These are phyloP conservation scores for Wallemia mellicola DNA, from an alignment of 1,284 basidiomycete genomes.

Conservation along the genomic window DNA sequence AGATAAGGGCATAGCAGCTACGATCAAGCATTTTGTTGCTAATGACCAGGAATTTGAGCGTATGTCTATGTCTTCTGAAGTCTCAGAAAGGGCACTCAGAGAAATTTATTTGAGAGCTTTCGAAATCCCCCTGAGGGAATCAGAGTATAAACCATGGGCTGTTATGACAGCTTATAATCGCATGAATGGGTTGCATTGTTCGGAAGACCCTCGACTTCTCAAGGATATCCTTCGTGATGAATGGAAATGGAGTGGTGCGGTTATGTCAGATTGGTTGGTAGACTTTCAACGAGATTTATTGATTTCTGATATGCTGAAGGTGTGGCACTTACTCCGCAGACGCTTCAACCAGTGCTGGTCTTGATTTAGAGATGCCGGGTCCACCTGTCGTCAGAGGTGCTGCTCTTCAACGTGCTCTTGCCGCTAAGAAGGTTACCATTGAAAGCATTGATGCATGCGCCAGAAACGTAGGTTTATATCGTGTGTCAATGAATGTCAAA, in stretches of 20 bases:
- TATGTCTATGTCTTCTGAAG: constrained; percentile 11
- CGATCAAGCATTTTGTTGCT: constrained; percentile 22
- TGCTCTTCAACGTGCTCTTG: constrained; percentile 26
- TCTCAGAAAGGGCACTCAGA: constrained; percentile 34
- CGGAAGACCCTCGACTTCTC: constrained; percentile 29
- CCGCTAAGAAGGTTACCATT: constrained; percentile 26
- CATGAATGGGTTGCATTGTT: constrained; percentile 33
- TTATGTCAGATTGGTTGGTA: constrained; percentile 23
- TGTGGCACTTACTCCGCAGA: constrained; percentile 36
- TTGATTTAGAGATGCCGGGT: constrained; percentile 49
- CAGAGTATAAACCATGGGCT: constrained; percentile 7
- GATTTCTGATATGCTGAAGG: constrained; percentile 15
- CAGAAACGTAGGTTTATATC: constrained; percentile 10
- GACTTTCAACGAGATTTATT: not conserved
- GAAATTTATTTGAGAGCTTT: constrained; percentile 59
- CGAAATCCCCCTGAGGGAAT: constrained; percentile 41
- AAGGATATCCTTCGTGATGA: constrained; percentile 30
- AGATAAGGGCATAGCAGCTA: constrained; percentile 28
- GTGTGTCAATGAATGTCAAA: too few species aligned
- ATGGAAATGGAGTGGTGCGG: constrained; percentile 28
- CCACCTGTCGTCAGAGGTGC: constrained; percentile 30
- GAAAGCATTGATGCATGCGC: constrained; percentile 28
- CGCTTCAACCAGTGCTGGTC: constrained; percentile 33
- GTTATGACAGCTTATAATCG: constrained; percentile 21
- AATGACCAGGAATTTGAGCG: constrained; percentile 35